phyloP scores from a whole-genome alignment of 495 filamentous ascomycete genomes.

The Tuber indicum region DNA sequence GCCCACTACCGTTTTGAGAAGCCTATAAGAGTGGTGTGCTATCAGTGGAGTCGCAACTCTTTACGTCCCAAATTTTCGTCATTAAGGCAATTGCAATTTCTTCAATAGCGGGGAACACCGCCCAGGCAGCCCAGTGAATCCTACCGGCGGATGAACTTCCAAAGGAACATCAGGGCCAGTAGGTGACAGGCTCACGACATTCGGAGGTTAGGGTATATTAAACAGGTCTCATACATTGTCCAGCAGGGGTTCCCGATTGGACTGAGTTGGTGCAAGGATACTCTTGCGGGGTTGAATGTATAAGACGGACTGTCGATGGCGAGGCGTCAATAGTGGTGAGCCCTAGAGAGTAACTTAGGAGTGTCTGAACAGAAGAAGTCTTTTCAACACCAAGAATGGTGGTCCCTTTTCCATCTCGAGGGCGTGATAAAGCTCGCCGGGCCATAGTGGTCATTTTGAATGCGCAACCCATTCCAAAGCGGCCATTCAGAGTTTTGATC shows the following conservation, averaged over 20 bases:
- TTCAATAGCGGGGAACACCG: background rate
- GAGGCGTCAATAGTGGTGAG: background rate
- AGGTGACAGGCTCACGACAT: background rate
- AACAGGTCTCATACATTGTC: background rate
- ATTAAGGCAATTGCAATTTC: background rate
- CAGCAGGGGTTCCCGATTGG: background rate
- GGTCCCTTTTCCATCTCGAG: background rate
- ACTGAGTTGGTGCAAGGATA: background rate
- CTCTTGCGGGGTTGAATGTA: background rate
- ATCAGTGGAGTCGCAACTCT: background rate
- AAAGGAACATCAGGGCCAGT: background rate
- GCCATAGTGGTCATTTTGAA: too few species aligned
- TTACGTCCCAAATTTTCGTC: background rate
- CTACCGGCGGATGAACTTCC: background rate
- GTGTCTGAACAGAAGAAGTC: background rate
- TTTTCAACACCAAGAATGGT: background rate
- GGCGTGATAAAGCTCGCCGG: background rate
- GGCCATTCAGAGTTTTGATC: background rate
- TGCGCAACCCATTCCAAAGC: background rate
- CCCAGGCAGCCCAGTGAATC: background rate
- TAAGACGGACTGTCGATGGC: background rate
- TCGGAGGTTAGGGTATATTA: background rate
- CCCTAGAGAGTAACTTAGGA: too few species aligned
- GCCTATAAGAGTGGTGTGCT: background rate
- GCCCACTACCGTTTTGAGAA: background rate